These are phyloP conservation scores for Carpinus viminea DNA, from an alignment of 306 rosid genomes.

Conservation along the genomic window DNA sequence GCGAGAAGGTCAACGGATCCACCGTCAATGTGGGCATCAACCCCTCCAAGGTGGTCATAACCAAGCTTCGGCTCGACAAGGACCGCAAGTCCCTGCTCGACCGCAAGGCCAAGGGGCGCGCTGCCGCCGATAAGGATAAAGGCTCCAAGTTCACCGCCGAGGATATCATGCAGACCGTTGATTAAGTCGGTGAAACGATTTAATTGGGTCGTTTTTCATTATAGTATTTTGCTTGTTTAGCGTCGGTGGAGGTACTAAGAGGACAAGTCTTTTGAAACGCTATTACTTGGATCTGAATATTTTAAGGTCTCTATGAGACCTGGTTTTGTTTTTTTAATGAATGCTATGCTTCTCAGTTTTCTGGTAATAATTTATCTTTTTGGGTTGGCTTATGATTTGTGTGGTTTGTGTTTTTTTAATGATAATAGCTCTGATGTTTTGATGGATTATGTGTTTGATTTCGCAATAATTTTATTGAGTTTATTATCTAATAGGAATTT, in stretches of 20 bases:
- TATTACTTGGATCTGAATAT: slow-evolving; percentile 22
- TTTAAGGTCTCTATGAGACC: background rate
- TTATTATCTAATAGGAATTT: background rate
- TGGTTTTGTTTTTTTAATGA: slow-evolving; percentile 11
- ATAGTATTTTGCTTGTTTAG: slow-evolving; percentile 2
- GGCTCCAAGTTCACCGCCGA: slow-evolving; percentile 92
- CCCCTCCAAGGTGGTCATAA: slow-evolving; percentile 75
- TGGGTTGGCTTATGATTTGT: background rate
- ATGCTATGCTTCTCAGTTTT: background rate
- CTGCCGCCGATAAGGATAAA: slow-evolving; percentile 94
- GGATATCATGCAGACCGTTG: slow-evolving; percentile 87
- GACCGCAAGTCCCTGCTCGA: slow-evolving; percentile 83
- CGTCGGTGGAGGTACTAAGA: background rate
- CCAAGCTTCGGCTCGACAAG: slow-evolving; percentile 86
- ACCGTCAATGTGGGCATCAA: slow-evolving; percentile 93
- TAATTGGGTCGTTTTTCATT: background rate
- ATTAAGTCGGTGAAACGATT: slow-evolving; percentile 32
- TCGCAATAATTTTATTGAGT: background rate
- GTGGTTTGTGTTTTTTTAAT: background rate
- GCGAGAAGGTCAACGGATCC: slow-evolving; percentile 94
- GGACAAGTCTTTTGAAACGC: background rate
- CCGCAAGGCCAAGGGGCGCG: slow-evolving; percentile 95
- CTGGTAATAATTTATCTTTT: background rate
- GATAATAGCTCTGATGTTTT: background rate
- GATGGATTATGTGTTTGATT: background rate